Percentiles rank a stretch among this genome's conserved stretches.
Evolutionary conservation across 2,329 filamentous ascomycete species (phyloP).

Genomic region (Aureobasidium namibiae): DNA sequence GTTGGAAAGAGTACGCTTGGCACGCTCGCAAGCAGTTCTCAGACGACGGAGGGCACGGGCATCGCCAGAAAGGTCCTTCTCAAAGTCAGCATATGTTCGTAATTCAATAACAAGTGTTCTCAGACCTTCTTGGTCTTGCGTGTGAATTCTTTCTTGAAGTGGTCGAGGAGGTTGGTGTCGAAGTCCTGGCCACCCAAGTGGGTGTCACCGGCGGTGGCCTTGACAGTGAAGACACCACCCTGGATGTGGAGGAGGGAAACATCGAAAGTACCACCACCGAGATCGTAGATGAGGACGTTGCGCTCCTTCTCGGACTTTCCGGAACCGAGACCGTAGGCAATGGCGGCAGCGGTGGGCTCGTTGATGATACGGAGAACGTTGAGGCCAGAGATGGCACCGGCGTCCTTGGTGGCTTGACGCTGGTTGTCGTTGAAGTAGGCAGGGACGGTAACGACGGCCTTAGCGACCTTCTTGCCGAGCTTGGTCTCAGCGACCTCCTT

Average conservation of each 20-base stretch:
- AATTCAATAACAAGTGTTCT: not conserved
- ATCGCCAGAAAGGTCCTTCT: constrained; percentile 61
- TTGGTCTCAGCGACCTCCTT: constrained; percentile 98
- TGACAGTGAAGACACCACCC: constrained; percentile 98
- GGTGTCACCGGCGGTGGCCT: constrained; percentile 95
- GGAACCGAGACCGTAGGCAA: constrained; percentile 93
- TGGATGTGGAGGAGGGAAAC: constrained; percentile 98
- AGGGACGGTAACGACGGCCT: constrained; percentile 97
- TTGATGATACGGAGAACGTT: constrained; percentile 99
- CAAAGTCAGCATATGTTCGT: not conserved
- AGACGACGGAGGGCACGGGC: constrained; percentile 91
- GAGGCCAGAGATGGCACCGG: constrained; percentile 91
- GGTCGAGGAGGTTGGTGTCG: constrained; percentile 88
- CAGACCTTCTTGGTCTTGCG: constrained; percentile 61
- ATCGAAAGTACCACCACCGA: constrained; percentile 99
- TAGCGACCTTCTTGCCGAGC: constrained; percentile 97
- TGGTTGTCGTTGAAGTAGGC: constrained; percentile 99
- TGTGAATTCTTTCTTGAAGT: constrained; percentile 94
- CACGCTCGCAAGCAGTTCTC: constrained; percentile 96
- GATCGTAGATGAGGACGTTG: constrained; percentile 98
- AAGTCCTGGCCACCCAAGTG: constrained; percentile 95
- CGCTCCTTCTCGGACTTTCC: constrained; percentile 92
- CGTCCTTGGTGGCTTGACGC: constrained; percentile 98
- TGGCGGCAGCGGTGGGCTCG: constrained; percentile 96
- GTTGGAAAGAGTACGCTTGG: constrained; percentile 97